phyloP scores from a whole-genome alignment of 352 stramenopile species.

The Globisporangium abappressorium region DNA sequence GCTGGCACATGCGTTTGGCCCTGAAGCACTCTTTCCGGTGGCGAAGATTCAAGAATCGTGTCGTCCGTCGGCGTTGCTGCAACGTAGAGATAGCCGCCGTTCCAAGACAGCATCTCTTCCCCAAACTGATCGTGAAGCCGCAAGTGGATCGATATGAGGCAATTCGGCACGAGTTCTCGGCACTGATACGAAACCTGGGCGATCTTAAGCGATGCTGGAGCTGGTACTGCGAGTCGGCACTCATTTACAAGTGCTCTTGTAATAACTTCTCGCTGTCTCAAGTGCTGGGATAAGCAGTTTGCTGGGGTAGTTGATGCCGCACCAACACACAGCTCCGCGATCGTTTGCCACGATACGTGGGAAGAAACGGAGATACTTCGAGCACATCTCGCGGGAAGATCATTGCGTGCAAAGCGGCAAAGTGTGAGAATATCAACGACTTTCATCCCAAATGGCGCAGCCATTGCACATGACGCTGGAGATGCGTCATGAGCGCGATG shows the following conservation, averaged over 20 bases:
- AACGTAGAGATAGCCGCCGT: conserved; percentile 27
- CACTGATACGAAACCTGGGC: conserved; percentile 47
- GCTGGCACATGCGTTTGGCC: conserved; percentile 19
- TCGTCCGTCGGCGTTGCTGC: conserved; percentile 7
- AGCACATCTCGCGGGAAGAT: conserved; percentile 38
- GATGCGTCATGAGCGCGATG: conserved; percentile 23
- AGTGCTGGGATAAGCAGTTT: conserved; percentile 38
- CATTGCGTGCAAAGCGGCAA: conserved; percentile 30
- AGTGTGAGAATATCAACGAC: conserved; percentile 29
- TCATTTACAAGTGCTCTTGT: conserved; percentile 23
- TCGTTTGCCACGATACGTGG: conserved; percentile 24
- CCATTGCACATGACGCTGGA: conserved; percentile 32
- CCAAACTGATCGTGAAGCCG: conserved; percentile 59
- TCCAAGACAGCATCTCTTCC: conserved; percentile 28
- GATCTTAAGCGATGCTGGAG: conserved; percentile 38
- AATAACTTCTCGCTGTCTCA: conserved; percentile 25
- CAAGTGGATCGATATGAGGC: conserved; percentile 33
- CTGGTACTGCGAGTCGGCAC: conserved; percentile 26
- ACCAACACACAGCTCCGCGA: conserved; percentile 33
- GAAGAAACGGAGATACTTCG: conserved; percentile 25
- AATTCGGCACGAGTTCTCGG: conserved; percentile 39
- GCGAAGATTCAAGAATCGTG: conserved; percentile 1
- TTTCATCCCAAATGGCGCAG: conserved; percentile 46
- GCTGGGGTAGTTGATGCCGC: conserved; percentile 36
- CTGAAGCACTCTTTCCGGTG: conserved; percentile 8